phyloP scores from a whole-genome alignment of 768 basidiomycete genomes.

The Suillus bovinus region DNA sequence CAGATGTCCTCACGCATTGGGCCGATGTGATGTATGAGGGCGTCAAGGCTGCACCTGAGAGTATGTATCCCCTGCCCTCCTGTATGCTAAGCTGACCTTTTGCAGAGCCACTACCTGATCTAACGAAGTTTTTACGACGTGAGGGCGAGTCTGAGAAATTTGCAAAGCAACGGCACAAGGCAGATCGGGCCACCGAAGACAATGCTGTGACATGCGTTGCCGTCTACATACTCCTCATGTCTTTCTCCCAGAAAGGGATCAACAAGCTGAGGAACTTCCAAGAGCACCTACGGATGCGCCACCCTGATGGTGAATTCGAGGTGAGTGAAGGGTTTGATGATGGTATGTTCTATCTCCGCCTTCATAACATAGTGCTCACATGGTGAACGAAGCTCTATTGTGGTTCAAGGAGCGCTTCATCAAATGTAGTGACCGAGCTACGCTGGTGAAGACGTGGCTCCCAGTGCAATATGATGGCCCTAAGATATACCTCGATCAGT shows the following conservation, averaged over 20 bases:
- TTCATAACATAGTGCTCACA: constrained; percentile 10
- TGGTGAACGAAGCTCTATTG: constrained; percentile 52
- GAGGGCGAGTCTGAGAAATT: constrained; percentile 74
- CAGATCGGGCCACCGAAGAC: constrained; percentile 78
- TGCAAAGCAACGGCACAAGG: constrained; percentile 66
- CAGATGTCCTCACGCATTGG: constrained; percentile 89
- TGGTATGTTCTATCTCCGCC: constrained; percentile 43
- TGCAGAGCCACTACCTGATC: constrained; percentile 79
- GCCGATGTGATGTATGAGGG: constrained; percentile 93
- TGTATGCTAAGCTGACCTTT: not conserved
- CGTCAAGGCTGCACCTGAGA: constrained; percentile 82
- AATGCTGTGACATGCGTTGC: constrained; percentile 86
- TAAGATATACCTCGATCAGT: constrained; percentile 82
- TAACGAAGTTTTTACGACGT: constrained; percentile 67
- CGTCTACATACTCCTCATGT: constrained; percentile 88
- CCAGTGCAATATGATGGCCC: constrained; percentile 82
- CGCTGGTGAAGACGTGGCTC: constrained; percentile 85
- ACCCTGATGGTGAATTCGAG: constrained; percentile 72
- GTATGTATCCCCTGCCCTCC: constrained; percentile 44
- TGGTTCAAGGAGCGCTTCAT: constrained; percentile 96
- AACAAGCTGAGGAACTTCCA: constrained; percentile 77
- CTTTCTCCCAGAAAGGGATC: constrained; percentile 92
- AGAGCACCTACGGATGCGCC: constrained; percentile 79
- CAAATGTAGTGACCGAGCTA: constrained; percentile 91
- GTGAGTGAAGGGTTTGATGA: constrained; percentile 82